Conservation (phyloP, 208 protist species). For the Crithidia fasciculata region DNA sequence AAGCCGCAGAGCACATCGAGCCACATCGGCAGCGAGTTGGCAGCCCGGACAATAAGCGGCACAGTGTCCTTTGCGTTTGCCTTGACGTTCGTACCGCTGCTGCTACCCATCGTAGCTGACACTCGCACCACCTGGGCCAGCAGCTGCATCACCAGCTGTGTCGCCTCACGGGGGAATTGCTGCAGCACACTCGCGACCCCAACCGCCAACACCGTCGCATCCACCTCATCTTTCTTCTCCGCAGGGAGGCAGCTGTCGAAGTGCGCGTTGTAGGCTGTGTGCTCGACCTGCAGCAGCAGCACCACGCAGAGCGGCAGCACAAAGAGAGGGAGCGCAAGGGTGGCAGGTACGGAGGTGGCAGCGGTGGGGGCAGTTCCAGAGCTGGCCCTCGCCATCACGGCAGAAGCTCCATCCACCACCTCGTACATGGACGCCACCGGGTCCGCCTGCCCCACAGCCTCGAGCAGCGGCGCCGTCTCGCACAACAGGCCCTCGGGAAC, state of each 20-base stretch:
- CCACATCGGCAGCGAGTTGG: conserved; percentile 27
- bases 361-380: neutral
- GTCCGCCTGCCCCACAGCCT: conserved; percentile 19
- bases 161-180: conserved; percentile 92
- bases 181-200: conserved; percentile 92
- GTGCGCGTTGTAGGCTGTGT: conserved; percentile 61
- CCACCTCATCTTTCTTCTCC: conserved; percentile 59
- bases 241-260: conserved; percentile 62
- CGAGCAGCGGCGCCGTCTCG: conserved; percentile 17
- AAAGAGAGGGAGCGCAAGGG: conserved; percentile 65
- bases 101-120: neutral
- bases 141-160: conserved; percentile 79
- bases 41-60: conserved; percentile 21
- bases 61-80: conserved; percentile 1
- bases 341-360: conserved; percentile 36
- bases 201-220: conserved; percentile 87
- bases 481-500: conserved; percentile 26
- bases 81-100: neutral
- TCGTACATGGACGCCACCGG: conserved; percentile 27
- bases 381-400: neutral
- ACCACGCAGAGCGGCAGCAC: conserved; percentile 82
- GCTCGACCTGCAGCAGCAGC: conserved; percentile 60
- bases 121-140: conserved; percentile 78
- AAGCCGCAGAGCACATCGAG: conserved; percentile 29
- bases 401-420: neutral